phyloP scores from a whole-genome alignment of 805 yeast genomes.

The Suhomyces sp. region DNA sequence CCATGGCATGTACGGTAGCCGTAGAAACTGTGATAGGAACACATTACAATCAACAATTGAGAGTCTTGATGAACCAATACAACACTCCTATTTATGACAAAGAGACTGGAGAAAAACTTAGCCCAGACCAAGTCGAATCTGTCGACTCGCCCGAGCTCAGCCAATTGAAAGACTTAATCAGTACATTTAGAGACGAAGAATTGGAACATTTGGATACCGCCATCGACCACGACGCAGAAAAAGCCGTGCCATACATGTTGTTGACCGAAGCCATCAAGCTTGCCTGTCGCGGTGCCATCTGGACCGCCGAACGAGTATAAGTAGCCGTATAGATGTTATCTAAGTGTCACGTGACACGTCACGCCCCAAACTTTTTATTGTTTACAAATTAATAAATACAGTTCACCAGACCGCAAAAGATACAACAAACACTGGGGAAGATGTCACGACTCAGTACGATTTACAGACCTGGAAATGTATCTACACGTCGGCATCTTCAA shows the following conservation, averaged over 20 bases:
- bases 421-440: neutral
- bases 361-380: neutral
- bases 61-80: conserved; percentile 69
- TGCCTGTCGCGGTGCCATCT: conserved; percentile 84
- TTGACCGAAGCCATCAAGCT: conserved; percentile 83
- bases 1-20: conserved; percentile 99
- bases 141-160: conserved; percentile 53
- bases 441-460: conserved; percentile 34
- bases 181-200: conserved; percentile 87
- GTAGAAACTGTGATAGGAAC: conserved; percentile 98
- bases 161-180: conserved; percentile 58
- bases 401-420: neutral
- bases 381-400: neutral
- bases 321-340: neutral
- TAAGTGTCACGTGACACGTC: neutral
- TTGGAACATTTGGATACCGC: conserved; percentile 95
- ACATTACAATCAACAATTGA: conserved; percentile 87
- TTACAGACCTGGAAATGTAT: conserved; percentile 24
- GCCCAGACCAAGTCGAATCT: conserved; percentile 20
- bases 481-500: conserved; percentile 16
- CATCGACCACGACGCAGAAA: conserved; percentile 83
- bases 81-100: conserved; percentile 42
- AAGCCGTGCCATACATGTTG: conserved; percentile 87
- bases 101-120: conserved; percentile 28
- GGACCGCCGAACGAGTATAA: conserved; percentile 81